Conservation (phyloP, 768 basidiomycete genomes). For the Russula compacta region DNA sequence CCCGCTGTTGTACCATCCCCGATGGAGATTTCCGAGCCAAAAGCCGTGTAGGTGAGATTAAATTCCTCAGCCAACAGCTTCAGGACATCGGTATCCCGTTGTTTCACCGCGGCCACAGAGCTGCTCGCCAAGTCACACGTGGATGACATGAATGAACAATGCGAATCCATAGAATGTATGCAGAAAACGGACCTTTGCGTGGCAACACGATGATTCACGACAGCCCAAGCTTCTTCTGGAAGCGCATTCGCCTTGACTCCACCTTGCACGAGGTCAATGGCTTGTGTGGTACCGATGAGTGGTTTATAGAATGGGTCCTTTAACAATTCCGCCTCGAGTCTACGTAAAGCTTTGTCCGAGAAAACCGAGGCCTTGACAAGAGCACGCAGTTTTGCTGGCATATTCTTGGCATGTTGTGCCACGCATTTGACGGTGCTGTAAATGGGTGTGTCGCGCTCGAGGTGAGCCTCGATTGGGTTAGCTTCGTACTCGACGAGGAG, state of each 20-base stretch:
- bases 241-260: conserved; percentile 39
- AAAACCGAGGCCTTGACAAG: conserved; percentile 22
- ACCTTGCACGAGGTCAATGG: conserved; percentile 35
- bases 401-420: conserved; percentile 33
- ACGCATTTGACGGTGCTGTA: conserved; percentile 35
- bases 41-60: conserved; percentile 34
- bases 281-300: conserved; percentile 26
- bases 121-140: conserved; percentile 13
- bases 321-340: conserved; percentile 28
- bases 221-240: conserved; percentile 32
- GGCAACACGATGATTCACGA: conserved; percentile 24
- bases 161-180: too few relatives aligned
- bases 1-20: conserved; percentile 27
- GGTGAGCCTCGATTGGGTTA: conserved; percentile 20
- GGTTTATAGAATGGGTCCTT: conserved; percentile 22
- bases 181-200: conserved; percentile 23
- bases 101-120: conserved; percentile 26
- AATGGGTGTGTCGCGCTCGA: conserved; percentile 26
- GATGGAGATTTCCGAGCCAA: conserved; percentile 28
- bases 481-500: conserved; percentile 15
- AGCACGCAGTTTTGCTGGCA: conserved; percentile 27
- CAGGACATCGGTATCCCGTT: conserved; percentile 26
- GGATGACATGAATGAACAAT: too few relatives aligned
- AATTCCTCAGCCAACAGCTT: conserved; percentile 26
- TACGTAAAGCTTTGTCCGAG: conserved; percentile 27